A percentile compares a stretch with the other conserved stretches of the same genome.
Evolutionary conservation across 1,139 yeast genomes (phyloP).

Genomic region (Blastobotrys buckinghamii): DNA sequence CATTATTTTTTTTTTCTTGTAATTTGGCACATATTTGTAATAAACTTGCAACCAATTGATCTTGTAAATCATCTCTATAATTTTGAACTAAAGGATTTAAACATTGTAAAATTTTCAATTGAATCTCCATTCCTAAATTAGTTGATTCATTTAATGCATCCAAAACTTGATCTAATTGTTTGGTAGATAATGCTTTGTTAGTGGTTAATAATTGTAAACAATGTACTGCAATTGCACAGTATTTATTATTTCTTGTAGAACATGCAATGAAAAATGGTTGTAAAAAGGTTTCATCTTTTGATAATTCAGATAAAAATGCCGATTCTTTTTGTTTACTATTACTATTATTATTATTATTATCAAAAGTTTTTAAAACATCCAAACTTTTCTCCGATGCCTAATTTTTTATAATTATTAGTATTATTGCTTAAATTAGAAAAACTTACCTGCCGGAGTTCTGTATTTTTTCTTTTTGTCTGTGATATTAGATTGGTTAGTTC

Average conservation of each 20-base stretch:
- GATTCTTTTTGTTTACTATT: constrained; percentile 28
- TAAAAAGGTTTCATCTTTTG: constrained; percentile 47
- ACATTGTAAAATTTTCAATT: constrained; percentile 79
- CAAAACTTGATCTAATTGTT: constrained; percentile 49
- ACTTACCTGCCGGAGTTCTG: constrained; percentile 51
- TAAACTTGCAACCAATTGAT: constrained; percentile 50
- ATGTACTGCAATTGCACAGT: constrained; percentile 66
- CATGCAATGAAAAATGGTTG: constrained; percentile 72
- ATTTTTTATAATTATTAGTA: not conserved
- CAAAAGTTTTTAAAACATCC: constrained; percentile 39
- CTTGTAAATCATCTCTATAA: constrained; percentile 53
- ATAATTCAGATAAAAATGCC: constrained; percentile 32
- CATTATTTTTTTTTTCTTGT: constrained; percentile 61
- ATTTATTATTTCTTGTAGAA: constrained; percentile 65
- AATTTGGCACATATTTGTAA: constrained; percentile 65
- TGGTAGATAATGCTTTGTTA: constrained; percentile 45
- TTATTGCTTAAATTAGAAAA: not conserved
- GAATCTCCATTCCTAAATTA: constrained; percentile 73
- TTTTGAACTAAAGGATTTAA: constrained; percentile 68
- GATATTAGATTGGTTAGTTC: constrained; percentile 57
- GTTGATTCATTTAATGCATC: constrained; percentile 70
- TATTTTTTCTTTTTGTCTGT: constrained; percentile 65
- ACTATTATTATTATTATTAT: no score
- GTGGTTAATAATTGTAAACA: constrained; percentile 56
- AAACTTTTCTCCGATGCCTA: constrained; percentile 60